Conservation (phyloP, 345 rosid species). For the sweet orange (Citrus sinensis) region DVS_A1.0 CM039164.1:3277001-3277500, state of each 20-base stretch:
- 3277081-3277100: background rate
- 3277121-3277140: background rate
- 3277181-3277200: background rate
- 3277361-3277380: background rate
- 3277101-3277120: background rate
- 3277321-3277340: background rate
- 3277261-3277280: no score
- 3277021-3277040: background rate
- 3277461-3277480: slow-evolving; percentile 27
- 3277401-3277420: background rate
- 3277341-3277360: background rate
- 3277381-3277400: background rate
- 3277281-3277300: background rate
- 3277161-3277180: background rate
- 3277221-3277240: background rate
- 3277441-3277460: background rate
- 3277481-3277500: slow-evolving; percentile 15
- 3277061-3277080: background rate
- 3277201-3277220: background rate
- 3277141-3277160: background rate
- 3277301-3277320: background rate
- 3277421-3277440: no score
- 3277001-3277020: background rate
- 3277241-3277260: no score
- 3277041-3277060: background rate